These are phyloP conservation scores for Baudoinia panamericana DNA, from an alignment of 495 filamentous ascomycete species.

Conservation along the genomic window DNA sequence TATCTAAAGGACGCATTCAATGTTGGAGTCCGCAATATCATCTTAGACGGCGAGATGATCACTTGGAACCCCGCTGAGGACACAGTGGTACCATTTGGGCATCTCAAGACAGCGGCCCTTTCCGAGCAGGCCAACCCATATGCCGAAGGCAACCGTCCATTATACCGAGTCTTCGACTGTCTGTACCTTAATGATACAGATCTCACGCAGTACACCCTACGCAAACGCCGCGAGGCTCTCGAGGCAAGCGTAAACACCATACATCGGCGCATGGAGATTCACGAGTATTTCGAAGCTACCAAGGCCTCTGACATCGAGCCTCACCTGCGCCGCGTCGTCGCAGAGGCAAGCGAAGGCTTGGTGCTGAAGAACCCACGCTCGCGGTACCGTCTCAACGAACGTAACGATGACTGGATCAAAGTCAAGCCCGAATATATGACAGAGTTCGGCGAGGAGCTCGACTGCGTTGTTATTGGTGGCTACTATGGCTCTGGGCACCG, in stretches of 20 bases:
- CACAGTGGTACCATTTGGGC: conserved; percentile 78
- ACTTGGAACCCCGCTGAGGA: conserved; percentile 90
- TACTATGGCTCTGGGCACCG: conserved; percentile 82
- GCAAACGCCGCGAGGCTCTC: conserved; percentile 68
- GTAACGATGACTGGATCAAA: conserved; percentile 97
- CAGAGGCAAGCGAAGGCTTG: conserved; percentile 77
- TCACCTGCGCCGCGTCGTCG: conserved; percentile 66
- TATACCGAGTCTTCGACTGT: conserved; percentile 82
- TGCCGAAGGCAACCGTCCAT: conserved; percentile 53
- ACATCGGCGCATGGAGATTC: conserved; percentile 69
- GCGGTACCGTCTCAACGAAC: conserved; percentile 72
- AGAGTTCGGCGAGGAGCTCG: conserved; percentile 86
- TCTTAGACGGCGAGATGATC: conserved; percentile 96
- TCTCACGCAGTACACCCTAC: conserved; percentile 69
- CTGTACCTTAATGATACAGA: conserved; percentile 70
- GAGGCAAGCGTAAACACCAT: conserved; percentile 50
- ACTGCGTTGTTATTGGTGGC: conserved; percentile 78
- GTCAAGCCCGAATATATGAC: conserved; percentile 99
- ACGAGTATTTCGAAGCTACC: conserved; percentile 54
- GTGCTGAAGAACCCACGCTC: conserved; percentile 91
- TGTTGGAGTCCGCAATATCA: conserved; percentile 65
- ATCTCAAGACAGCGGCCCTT: conserved; percentile 81
- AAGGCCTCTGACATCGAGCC: conserved; percentile 61
- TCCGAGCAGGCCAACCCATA: conserved; percentile 69
- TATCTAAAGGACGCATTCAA: conserved; percentile 69